Base-by-base conservation (phyloP, 495 filamentous ascomycete genomes). In the Tuber borchii region DNA sequence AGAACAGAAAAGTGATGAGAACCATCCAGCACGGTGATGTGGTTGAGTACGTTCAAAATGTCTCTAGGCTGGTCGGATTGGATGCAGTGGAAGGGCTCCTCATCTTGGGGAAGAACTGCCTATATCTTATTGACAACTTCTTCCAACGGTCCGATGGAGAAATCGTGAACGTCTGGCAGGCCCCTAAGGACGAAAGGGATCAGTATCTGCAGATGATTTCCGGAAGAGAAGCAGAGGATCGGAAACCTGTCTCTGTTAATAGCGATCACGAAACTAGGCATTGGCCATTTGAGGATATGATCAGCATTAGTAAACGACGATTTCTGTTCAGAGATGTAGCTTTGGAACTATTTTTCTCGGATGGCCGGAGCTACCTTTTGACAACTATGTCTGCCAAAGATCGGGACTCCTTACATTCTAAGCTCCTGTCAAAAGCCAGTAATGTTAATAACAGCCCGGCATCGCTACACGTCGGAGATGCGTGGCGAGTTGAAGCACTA, bases 241-340 rank as follows among this genome's bases (percentile, higher is more conserved):
- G 83, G 69, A 89, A 87, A 77, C 85, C 85, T 1, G 84, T 86
- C 42, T 76, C 82, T 51, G 75, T 81, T 46, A 84, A 85, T 76
- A 86, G 81, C 61, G 93, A 95, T 71, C 91, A 94, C 80, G 92
- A 93, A 78, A 92, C 93, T 12, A 87, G 95, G 78, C 92, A 91
- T 83, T 99, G 95, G 96, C 92, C 90, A 76, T 97, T 94, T 93
- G 89, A 90, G 37, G 95, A 97, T 82, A 88, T 97, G 72, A 91
- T 97, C 78, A 98, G 95, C 84, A 91, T 97, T n/a, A 97, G 94
- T 20, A 98, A 98, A 84, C 89, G 95, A 20, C 90, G 94, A 39
- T 99, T 97, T 84, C 86, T 99, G 1, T 97, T 97, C 84, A 91
- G 95, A 39, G 95, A 98, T 83, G 95, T 98, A 51, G 94, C 92